These are phyloP conservation scores for Bullera alba DNA, from an alignment of 768 basidiomycete species.

Conservation along the genomic window DNA sequence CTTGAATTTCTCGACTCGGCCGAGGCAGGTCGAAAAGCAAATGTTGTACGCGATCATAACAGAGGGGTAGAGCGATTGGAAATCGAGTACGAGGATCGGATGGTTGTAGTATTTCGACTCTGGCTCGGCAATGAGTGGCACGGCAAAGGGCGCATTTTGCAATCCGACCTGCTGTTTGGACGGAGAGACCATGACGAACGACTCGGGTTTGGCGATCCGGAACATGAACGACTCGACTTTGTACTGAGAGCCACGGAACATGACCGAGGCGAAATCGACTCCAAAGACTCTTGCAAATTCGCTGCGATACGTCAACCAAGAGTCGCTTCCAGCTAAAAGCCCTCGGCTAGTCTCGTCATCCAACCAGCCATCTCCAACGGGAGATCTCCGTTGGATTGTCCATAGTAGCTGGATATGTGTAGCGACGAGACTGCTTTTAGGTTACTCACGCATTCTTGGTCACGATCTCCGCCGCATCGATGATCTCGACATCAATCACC, in stretches of 20 bases:
- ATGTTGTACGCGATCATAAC: slow-evolving; percentile 99
- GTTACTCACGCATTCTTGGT: slow-evolving; percentile 77
- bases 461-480: slow-evolving; percentile 72
- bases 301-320: slow-evolving; percentile 49
- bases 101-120: slow-evolving; percentile 85
- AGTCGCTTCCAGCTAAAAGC: not conserved
- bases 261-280: slow-evolving; percentile 91
- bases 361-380: not conserved
- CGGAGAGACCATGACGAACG: slow-evolving; percentile 81
- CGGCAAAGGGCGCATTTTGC: slow-evolving; percentile 91
- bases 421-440: not conserved
- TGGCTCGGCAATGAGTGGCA: slow-evolving; percentile 90
- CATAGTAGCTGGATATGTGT: not conserved
- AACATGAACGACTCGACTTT: slow-evolving; percentile 99
- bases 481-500: slow-evolving; percentile 64
- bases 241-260: slow-evolving; percentile 92
- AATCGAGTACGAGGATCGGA: slow-evolving; percentile 88
- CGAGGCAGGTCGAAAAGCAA: slow-evolving; percentile 78
- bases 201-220: slow-evolving; percentile 92
- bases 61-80: slow-evolving; percentile 92
- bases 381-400: not conserved
- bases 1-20: slow-evolving; percentile 77
- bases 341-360: too few relatives aligned
- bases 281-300: slow-evolving; percentile 97
- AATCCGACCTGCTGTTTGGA: slow-evolving; percentile 81